Evolutionary conservation across 768 basidiomycete species (phyloP), one percentile per base, ranked within the genome.

Genomic region (Trametes meyenii): DNA sequence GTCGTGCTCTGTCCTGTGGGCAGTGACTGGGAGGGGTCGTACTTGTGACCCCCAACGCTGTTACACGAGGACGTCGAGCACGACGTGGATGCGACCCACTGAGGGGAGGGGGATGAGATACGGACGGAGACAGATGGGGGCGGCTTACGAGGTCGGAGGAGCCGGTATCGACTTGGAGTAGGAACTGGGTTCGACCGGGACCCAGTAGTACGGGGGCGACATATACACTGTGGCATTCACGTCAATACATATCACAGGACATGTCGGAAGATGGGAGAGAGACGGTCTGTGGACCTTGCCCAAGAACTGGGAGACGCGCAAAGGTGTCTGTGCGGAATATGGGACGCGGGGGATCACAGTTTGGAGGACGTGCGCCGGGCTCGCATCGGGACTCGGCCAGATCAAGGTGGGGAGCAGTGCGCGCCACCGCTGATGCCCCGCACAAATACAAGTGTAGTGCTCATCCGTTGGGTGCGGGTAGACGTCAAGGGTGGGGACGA

Each of bases 111-210:
- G 45, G 40, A n/a, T 11, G 48, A 61, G 40, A 35, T 10, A 77
- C 84, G 66, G 60, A 33, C 29, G 29, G 29, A 33, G 29, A 33
- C 3, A 3, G 29, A 3, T 3, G 29, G 29, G 29, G 3, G 29
- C 29, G 29, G 29, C 29, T 33, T 33, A 91, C 90, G 24, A 91
- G 77, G 74, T 94, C 91, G 0, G 89, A 89, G 0, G 92, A 92
- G 29, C 92, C 92, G 0, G 88, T 90, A 67, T 94, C 91, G 39
- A 93, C 81, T 69, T 92, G 90, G 2, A 92, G 74, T 6, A 88
- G 73, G 23, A 78, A 79, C 57, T 88, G 81, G 21, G 26, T 46
- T 35, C 69, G 69, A 10, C 70, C 73, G 7, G 71, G 55, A 12
- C 90, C 89, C 23, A 90, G 76, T 19, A 68, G 72, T 5, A 88